These are phyloP conservation scores for Alternaria sp. DNA, from an alignment of 2,329 filamentous ascomycete genomes.

Conservation along the genomic window DNA sequence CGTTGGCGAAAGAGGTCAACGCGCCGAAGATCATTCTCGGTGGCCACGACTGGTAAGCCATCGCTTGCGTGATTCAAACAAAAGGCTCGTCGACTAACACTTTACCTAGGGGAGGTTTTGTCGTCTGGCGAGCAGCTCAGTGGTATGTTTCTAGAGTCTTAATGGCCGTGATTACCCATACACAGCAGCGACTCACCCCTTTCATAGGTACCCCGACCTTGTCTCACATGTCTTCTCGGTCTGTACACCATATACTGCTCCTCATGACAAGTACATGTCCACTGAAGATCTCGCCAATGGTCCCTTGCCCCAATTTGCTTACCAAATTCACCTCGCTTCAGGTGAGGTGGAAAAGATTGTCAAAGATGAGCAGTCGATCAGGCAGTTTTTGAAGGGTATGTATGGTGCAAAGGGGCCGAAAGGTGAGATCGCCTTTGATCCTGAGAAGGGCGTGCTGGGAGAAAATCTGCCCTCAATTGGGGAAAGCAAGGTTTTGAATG, in stretches of 20 bases:
- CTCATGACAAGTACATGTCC: conserved; percentile 62
- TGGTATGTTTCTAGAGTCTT: conserved; percentile 54
- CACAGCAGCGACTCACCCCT: background rate
- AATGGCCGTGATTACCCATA: background rate
- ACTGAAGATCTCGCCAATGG: conserved; percentile 67
- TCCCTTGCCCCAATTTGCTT: conserved; percentile 75
- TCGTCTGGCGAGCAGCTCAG: conserved; percentile 78
- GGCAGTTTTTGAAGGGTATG: conserved; percentile 74
- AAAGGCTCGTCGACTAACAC: conserved; percentile 5
- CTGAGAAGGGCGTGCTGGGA: conserved; percentile 69
- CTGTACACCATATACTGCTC: conserved; percentile 75
- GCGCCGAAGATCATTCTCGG: conserved; percentile 76
- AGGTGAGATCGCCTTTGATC: conserved; percentile 67
- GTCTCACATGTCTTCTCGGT: conserved; percentile 79
- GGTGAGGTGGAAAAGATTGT: conserved; percentile 61
- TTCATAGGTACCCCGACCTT: conserved; percentile 63
- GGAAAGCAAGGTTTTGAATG: conserved; percentile 67
- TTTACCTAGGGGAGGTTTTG: conserved; percentile 70
- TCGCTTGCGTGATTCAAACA: background rate
- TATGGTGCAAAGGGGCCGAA: conserved; percentile 72
- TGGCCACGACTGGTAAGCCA: conserved; percentile 79
- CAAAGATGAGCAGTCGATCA: conserved; percentile 68
- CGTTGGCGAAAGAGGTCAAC: conserved; percentile 69
- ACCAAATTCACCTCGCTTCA: conserved; percentile 82
- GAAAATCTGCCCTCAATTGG: conserved; percentile 68